Percentiles rank a stretch among this genome's conserved stretches.
These are phyloP conservation scores for Pilasporangium apinafurcum DNA, from an alignment of 352 stramenopile genomes.

Conservation along the genomic window DNA sequence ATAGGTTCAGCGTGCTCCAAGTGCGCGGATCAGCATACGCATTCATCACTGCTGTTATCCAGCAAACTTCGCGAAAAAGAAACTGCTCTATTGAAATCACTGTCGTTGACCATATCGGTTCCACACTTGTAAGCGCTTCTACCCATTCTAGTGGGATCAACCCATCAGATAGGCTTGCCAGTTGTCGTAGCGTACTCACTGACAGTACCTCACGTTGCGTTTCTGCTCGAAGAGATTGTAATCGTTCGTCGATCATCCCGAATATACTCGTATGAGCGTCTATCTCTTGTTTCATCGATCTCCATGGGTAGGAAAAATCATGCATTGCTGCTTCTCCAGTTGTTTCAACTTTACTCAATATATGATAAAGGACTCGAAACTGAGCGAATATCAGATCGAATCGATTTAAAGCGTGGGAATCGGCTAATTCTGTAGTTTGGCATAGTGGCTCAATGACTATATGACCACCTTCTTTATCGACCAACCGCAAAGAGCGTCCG, in stretches of 20 bases:
- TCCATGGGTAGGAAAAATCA: constrained; percentile 8
- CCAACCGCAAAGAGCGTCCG: constrained; percentile 3
- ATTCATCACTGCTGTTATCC: constrained; percentile 3
- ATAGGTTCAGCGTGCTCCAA: constrained; percentile 5
- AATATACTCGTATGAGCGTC: constrained; percentile 3
- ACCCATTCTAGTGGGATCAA: constrained; percentile 9
- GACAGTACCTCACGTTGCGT: neutral
- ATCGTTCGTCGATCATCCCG: neutral
- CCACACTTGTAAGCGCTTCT: constrained; percentile 4
- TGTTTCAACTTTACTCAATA: too few relatives aligned
- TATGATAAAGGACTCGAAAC: too few relatives aligned
- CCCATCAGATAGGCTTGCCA: constrained; percentile 5
- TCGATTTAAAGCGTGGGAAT: too few relatives aligned
- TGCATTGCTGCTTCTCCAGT: too few relatives aligned
- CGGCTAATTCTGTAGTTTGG: too few relatives aligned
- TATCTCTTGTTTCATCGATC: constrained; percentile 3
- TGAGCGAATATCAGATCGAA: too few relatives aligned
- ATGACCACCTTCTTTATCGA: too few relatives aligned
- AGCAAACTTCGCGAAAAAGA: constrained; percentile 4
- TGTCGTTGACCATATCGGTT: constrained; percentile 1
- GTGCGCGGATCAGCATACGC: neutral
- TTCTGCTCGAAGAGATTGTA: constrained; percentile 1
- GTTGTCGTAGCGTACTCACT: constrained; percentile 3
- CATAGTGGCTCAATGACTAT: too few relatives aligned
- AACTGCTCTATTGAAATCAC: constrained; percentile 6